phyloP scores from a whole-genome alignment of 306 rosid genomes.

The Casuarina glauca region DNA sequence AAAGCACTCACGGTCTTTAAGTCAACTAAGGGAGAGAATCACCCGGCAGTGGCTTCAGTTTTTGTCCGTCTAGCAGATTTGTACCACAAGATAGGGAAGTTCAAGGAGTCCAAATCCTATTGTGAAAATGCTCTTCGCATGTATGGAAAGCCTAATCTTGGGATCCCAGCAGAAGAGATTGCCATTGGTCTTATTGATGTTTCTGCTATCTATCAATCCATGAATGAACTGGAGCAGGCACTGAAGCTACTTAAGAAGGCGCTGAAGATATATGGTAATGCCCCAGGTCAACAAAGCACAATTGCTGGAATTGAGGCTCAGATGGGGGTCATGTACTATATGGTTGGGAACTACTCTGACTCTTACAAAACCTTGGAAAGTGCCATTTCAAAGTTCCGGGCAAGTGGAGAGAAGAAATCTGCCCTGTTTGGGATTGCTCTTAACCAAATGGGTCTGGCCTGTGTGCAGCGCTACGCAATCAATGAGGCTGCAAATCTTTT shows the following conservation, averaged over 20 bases:
- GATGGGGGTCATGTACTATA: conserved; percentile 76
- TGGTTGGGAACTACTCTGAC: conserved; percentile 69
- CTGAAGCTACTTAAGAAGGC: conserved; percentile 80
- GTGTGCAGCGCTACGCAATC: conserved; percentile 71
- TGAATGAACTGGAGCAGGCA: conserved; percentile 72
- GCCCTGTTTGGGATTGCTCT: conserved; percentile 77
- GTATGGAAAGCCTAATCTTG: conserved; percentile 55
- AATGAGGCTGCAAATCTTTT: conserved; percentile 89
- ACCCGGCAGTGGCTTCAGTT: conserved; percentile 76
- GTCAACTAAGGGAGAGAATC: conserved; percentile 72
- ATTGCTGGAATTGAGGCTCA: conserved; percentile 88
- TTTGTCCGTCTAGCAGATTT: conserved; percentile 75
- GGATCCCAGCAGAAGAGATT: conserved; percentile 68
- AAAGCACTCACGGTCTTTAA: conserved; percentile 70
- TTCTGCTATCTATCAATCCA: conserved; percentile 74
- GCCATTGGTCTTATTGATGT: conserved; percentile 78
- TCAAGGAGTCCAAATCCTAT: conserved; percentile 72
- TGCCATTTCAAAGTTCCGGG: conserved; percentile 59
- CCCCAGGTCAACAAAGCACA: conserved; percentile 71
- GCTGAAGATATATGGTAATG: conserved; percentile 51
- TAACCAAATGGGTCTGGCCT: conserved; percentile 89
- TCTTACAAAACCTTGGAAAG: conserved; percentile 66
- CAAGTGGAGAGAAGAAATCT: conserved; percentile 70
- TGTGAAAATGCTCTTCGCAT: conserved; percentile 76
- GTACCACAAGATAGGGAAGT: conserved; percentile 75